phyloP scores from a whole-genome alignment of 2,329 filamentous ascomycete species.

The Beauveria medogensis region DNA sequence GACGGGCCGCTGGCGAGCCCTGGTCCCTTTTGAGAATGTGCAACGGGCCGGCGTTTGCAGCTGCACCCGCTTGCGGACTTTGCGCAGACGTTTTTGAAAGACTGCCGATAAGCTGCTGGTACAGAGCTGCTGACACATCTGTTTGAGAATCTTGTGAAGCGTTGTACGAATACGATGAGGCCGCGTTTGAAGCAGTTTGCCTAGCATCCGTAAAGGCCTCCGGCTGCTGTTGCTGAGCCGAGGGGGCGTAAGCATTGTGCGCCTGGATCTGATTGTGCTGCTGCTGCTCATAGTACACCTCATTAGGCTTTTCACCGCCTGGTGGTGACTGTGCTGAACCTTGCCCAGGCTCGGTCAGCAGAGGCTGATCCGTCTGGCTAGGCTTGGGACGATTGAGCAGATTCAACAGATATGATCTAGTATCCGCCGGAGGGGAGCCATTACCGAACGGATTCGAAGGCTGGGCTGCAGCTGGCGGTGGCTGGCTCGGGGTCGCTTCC shows the following conservation, averaged over 20 bases:
- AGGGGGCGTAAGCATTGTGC: neutral
- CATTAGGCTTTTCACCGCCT: slow-evolving; percentile 26
- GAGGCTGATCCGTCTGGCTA: slow-evolving; percentile 43
- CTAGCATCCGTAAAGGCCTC: slow-evolving; percentile 2
- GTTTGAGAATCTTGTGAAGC: slow-evolving; percentile 31
- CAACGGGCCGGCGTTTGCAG: slow-evolving; percentile 27
- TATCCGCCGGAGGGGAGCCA: slow-evolving; percentile 53
- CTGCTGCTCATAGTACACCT: slow-evolving; percentile 23
- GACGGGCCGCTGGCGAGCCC: slow-evolving; percentile 29
- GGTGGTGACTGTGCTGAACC: slow-evolving; percentile 37
- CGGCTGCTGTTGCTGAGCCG: slow-evolving; percentile 14
- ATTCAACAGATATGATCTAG: slow-evolving; percentile 78
- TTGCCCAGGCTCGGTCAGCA: slow-evolving; percentile 29
- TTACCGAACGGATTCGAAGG: slow-evolving; percentile 35
- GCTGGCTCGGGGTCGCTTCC: slow-evolving; percentile 24
- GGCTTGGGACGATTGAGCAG: slow-evolving; percentile 74
- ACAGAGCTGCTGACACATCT: slow-evolving; percentile 25
- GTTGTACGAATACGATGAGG: slow-evolving; percentile 11
- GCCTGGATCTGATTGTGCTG: slow-evolving; percentile 19
- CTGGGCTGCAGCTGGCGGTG: slow-evolving; percentile 16
- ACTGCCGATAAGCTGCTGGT: slow-evolving; percentile 31
- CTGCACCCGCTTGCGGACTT: slow-evolving; percentile 18
- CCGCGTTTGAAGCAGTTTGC: neutral
- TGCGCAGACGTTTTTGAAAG: slow-evolving; percentile 23
- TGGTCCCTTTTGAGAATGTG: slow-evolving; percentile 45